A percentile compares a stretch with the other conserved stretches of the same genome.
Evolutionary conservation across 164 flowering plant genomes (phyloP).

Genomic region (Magnolia changhungtana): DNA sequence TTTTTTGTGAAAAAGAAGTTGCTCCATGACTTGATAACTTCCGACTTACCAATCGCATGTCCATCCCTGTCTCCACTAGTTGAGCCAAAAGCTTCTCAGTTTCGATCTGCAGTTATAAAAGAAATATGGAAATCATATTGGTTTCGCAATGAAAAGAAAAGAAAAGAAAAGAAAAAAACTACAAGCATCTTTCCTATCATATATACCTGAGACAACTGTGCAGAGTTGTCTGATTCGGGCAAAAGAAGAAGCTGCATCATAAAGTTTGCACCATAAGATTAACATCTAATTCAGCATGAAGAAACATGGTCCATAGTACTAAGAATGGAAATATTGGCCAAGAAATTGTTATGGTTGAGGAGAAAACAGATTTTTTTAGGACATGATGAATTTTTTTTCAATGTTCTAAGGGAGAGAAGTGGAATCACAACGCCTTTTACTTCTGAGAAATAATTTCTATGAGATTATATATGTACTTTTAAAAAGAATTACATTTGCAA

Average conservation of each 20-base stretch:
- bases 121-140: not conserved
- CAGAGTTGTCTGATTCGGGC: conserved; percentile 25
- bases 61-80: conserved; percentile 83
- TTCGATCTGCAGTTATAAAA: conserved; percentile 54
- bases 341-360: not conserved
- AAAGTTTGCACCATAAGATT: not conserved
- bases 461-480: not conserved
- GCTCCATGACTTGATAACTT: not conserved
- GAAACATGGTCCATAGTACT: not conserved
- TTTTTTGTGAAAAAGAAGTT: no score
- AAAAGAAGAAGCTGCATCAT: conserved; percentile 19
- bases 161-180: not conserved
- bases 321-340: not conserved
- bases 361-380: not conserved
- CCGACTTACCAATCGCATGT: conserved; percentile 52
- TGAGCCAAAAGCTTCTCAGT: conserved; percentile 86
- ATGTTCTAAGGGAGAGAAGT: no score
- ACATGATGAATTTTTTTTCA: not conserved
- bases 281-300: not conserved
- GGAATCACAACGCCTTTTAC: no score
- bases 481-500: no score
- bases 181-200: not conserved
- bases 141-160: not conserved
- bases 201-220: conserved; percentile 26
- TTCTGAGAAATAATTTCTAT: not conserved